These are phyloP conservation scores for Pelargonium myrrhifolium DNA, from an alignment of 441 rosid species.

Conservation along the genomic window DNA sequence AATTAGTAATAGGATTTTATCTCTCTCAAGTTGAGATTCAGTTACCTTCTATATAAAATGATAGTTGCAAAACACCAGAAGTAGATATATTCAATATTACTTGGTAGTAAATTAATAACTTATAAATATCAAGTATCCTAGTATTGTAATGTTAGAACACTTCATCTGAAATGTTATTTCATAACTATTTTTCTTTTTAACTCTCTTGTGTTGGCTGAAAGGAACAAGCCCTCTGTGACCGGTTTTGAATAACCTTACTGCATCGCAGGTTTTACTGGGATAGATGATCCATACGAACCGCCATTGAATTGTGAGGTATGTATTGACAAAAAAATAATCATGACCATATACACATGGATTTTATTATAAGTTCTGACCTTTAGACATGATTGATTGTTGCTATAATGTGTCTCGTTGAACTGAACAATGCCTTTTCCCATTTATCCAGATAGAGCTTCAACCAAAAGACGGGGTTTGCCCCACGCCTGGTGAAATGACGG, in stretches of 20 bases:
- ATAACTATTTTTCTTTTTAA: too few relatives aligned
- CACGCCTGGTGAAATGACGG: slow-evolving; percentile 63
- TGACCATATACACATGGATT: background rate
- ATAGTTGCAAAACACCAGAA: too few relatives aligned
- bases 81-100: too few relatives aligned
- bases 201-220: too few relatives aligned
- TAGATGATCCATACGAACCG: slow-evolving; percentile 83
- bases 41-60: too few relatives aligned
- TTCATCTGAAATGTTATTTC: too few relatives aligned
- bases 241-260: background rate
- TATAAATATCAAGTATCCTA: too few relatives aligned
- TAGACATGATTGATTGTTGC: background rate
- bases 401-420: background rate
- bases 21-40: too few relatives aligned
- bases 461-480: slow-evolving; percentile 59
- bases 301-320: slow-evolving; percentile 84
- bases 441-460: slow-evolving; percentile 52
- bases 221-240: background rate
- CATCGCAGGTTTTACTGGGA: slow-evolving; percentile 77
- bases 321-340: background rate
- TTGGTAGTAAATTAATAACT: too few relatives aligned
- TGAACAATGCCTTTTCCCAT: slow-evolving; percentile 1
- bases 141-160: too few relatives aligned
- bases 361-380: background rate
- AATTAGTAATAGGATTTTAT: too few relatives aligned